Conservation (phyloP, 1,284 basidiomycete genomes). For the Leccinum subspadiceum region DNA sequence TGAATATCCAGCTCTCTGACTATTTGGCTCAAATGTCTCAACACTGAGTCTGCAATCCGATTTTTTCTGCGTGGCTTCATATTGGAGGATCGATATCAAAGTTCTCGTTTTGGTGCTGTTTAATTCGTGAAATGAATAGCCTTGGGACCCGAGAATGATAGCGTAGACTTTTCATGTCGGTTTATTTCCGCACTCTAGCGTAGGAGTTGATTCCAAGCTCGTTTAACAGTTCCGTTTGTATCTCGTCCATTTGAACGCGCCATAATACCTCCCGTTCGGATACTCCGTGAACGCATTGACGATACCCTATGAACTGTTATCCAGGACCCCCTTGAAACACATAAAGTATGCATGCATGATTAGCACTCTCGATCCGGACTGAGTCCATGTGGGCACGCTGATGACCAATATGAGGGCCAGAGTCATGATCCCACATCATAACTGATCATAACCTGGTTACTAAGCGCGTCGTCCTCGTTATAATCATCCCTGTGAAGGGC, state of each 20-base stretch:
- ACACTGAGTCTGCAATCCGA: conserved; percentile 32
- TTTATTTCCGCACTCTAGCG: background rate
- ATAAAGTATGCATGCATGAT: background rate
- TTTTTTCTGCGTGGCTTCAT: conserved; percentile 1
- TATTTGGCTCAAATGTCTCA: conserved; percentile 77
- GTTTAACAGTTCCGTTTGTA: background rate
- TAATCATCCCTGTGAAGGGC: background rate
- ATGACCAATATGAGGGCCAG: background rate
- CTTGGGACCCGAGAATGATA: background rate
- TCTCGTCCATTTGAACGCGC: background rate
- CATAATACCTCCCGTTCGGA: background rate
- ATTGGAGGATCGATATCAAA: conserved; percentile 3
- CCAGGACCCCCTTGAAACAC: background rate
- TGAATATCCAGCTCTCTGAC: conserved; percentile 60
- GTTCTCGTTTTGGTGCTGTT: conserved; percentile 9
- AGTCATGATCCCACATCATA: background rate
- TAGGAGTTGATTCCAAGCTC: background rate
- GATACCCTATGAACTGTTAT: background rate
- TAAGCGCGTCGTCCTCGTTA: background rate
- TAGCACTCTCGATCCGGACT: background rate
- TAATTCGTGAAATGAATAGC: conserved; percentile 17
- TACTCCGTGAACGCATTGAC: background rate
- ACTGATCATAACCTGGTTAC: background rate
- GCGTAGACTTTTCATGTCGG: conserved; percentile 7
- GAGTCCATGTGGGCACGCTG: background rate